These are phyloP conservation scores for Phaeotremella skinneri DNA, from an alignment of 768 basidiomycete genomes.

Conservation along the genomic window DNA sequence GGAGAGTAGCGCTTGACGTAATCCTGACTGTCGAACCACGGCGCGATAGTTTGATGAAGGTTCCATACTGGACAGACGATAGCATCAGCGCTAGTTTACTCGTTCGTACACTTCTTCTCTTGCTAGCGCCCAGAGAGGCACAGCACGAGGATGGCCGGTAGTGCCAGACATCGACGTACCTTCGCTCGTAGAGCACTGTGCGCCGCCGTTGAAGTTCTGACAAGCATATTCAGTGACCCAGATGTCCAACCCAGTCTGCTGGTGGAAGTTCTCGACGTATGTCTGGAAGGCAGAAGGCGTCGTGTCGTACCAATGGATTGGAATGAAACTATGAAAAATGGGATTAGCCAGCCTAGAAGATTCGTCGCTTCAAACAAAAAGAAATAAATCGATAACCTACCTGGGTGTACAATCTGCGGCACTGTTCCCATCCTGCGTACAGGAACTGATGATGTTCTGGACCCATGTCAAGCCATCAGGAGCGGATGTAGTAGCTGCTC, in stretches of 20 bases:
- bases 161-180: slow-evolving; percentile 23
- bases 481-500: slow-evolving; percentile 68
- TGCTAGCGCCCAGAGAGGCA: neutral
- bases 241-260: slow-evolving; percentile 33
- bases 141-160: neutral
- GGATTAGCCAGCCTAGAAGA: slow-evolving; percentile 50
- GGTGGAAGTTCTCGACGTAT: slow-evolving; percentile 55
- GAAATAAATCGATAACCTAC: slow-evolving; percentile 43
- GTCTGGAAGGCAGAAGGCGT: slow-evolving; percentile 56
- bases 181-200: slow-evolving; percentile 46
- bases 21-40: slow-evolving; percentile 48
- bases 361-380: slow-evolving; percentile 49
- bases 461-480: slow-evolving; percentile 66
- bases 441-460: slow-evolving; percentile 59
- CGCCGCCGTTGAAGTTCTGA: slow-evolving; percentile 51
- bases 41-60: slow-evolving; percentile 47
- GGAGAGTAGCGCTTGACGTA: slow-evolving; percentile 48
- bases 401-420: slow-evolving; percentile 39
- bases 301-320: slow-evolving; percentile 70
- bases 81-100: neutral
- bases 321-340: slow-evolving; percentile 50
- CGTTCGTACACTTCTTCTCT: neutral
- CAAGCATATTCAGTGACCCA: slow-evolving; percentile 51
- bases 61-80: slow-evolving; percentile 32
- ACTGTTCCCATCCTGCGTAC: slow-evolving; percentile 49